Percentiles rank a stretch among this genome's conserved stretches.
phyloP scores from a whole-genome alignment of 257 asterid genomes.

The Gentiana straminea region DNA sequence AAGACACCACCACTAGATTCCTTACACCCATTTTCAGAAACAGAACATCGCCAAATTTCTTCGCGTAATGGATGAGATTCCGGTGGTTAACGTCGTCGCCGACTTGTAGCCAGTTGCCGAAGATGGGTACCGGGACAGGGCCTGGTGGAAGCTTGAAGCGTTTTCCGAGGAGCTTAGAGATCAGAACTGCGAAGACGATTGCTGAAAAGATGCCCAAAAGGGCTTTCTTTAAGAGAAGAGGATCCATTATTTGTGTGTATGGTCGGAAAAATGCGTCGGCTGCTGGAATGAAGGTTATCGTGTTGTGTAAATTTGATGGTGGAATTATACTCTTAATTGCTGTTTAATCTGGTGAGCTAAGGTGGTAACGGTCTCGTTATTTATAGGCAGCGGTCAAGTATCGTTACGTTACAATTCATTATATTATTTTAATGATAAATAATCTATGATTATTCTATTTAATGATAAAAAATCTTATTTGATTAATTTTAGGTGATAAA shows the following conservation, averaged over 20 bases:
- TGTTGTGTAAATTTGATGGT: no score
- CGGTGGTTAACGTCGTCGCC: conserved; percentile 88
- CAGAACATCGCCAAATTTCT: conserved; percentile 59
- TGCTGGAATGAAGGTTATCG: no score
- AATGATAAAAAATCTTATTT: no score
- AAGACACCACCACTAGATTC: conserved; percentile 70
- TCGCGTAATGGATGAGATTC: conserved; percentile 52
- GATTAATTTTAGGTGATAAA: no score
- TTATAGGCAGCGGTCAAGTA: no score
- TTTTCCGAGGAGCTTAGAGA: conserved; percentile 62
- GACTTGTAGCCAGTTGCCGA: conserved; percentile 90
- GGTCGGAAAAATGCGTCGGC: no score
- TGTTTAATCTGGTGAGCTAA: no score
- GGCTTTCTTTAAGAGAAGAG: conserved; percentile 54
- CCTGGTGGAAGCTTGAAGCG: conserved; percentile 80
- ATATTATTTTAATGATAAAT: no score
- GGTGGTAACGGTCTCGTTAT: no score
- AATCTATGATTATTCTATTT: no score
- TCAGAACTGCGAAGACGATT: conserved; percentile 36
- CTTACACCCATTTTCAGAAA: conserved; percentile 84
- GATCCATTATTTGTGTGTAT: conserved; percentile 36
- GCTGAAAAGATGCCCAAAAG: conserved; percentile 60
- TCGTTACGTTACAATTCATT: no score
- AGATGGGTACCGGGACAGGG: conserved; percentile 68
- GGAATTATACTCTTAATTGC: no score